Conservation (phyloP, 2,329 filamentous ascomycete species). For the Akanthomyces uredinophilus region DNA sequence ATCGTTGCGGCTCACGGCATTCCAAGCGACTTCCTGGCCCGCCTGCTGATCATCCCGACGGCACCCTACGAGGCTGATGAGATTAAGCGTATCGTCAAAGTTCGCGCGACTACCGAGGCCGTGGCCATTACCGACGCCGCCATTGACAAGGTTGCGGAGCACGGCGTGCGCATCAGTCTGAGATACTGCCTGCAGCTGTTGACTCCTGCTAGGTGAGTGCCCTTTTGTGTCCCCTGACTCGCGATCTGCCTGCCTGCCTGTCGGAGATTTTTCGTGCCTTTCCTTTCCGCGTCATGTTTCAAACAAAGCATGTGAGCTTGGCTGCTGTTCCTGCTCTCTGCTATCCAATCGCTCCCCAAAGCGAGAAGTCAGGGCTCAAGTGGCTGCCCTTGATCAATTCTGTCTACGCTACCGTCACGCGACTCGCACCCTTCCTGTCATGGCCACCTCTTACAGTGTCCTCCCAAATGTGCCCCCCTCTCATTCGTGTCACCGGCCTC, state of each 20-base stretch:
- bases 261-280: background rate
- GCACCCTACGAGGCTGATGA: constrained; percentile 82
- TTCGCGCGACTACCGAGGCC: constrained; percentile 76
- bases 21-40: constrained; percentile 86
- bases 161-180: constrained; percentile 84
- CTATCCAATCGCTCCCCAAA: background rate
- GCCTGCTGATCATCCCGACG: constrained; percentile 93
- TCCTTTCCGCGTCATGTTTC: background rate
- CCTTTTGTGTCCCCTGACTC: constrained; percentile 9
- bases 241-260: background rate
- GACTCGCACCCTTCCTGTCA: background rate
- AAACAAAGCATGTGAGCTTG: background rate
- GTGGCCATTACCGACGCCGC: constrained; percentile 76
- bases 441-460: background rate
- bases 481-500: background rate
- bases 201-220: constrained; percentile 67
- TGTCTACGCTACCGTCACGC: background rate
- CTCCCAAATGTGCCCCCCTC: background rate
- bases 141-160: constrained; percentile 77
- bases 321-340: background rate
- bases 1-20: constrained; percentile 87
- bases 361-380: background rate
- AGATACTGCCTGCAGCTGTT: constrained; percentile 90
- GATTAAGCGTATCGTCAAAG: constrained; percentile 85
- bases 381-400: background rate